phyloP scores from a whole-genome alignment of 2,329 filamentous ascomycete species.

The Pseudogymnoascus sp. region DNA sequence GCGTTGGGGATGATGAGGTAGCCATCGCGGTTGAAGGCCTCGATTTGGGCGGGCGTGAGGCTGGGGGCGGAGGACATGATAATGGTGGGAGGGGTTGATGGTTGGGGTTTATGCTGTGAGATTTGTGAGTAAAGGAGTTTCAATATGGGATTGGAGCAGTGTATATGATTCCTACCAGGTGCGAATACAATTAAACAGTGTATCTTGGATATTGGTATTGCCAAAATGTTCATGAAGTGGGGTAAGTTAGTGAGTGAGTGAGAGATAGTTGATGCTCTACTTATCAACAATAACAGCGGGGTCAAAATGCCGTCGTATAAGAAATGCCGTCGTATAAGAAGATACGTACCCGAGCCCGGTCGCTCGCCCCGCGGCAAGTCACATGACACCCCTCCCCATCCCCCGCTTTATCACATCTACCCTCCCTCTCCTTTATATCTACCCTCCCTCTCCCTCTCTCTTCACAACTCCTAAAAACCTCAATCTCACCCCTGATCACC shows the following conservation, averaged over 20 bases:
- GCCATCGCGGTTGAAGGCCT: constrained; percentile 70
- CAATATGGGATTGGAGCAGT: background rate
- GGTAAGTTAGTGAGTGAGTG: background rate
- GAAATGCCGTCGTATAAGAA: background rate
- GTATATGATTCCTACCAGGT: background rate
- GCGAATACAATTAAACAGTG: background rate
- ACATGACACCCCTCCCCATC: background rate
- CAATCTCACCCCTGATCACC: background rate
- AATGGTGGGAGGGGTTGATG: background rate
- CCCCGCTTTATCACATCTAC: background rate
- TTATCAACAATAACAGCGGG: background rate
- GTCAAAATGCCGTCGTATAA: background rate
- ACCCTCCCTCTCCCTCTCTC: background rate
- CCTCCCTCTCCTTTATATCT: background rate
- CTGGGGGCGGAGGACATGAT: constrained; percentile 30
- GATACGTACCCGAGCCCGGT: too few relatives aligned
- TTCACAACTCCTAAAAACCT: background rate
- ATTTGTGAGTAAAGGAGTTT: background rate
- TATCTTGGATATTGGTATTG: background rate
- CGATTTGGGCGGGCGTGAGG: constrained; percentile 63
- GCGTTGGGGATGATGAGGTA: constrained; percentile 82
- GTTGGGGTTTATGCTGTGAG: background rate
- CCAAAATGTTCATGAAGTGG: background rate
- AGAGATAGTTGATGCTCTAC: background rate
- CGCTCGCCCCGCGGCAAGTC: background rate